Evolutionary conservation across 2,329 filamentous ascomycete genomes (phyloP).

Genomic region (Piedraia hortae): DNA sequence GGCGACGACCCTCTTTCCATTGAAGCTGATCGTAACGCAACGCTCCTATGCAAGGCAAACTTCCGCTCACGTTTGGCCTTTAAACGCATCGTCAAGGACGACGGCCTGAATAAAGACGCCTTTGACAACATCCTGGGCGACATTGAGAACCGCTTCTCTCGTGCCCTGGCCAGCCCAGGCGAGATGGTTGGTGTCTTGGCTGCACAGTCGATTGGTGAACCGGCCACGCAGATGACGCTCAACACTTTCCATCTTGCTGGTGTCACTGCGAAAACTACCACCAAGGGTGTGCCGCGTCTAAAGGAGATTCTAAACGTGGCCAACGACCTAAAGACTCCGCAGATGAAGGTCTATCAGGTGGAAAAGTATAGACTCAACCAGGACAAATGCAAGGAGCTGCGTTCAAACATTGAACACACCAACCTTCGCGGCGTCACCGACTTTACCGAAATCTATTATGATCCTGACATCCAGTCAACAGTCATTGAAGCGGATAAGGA

Average conservation of each 20-base stretch:
- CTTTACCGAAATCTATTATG: constrained; percentile 88
- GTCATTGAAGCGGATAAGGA: constrained; percentile 69
- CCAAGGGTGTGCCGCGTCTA: constrained; percentile 89
- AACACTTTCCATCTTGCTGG: constrained; percentile 99
- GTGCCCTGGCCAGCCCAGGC: constrained; percentile 64
- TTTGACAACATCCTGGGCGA: constrained; percentile 84
- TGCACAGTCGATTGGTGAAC: constrained; percentile 94
- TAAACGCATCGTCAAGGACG: constrained; percentile 68
- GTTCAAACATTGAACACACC: constrained; percentile 80
- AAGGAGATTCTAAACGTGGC: constrained; percentile 98
- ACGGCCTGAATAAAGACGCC: constrained; percentile 68
- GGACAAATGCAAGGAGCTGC: constrained; percentile 58
- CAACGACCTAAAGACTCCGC: constrained; percentile 92
- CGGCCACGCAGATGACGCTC: constrained; percentile 95
- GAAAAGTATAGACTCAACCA: constrained; percentile 33
- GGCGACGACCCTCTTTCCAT: constrained; percentile 55
- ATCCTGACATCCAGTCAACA: constrained; percentile 66
- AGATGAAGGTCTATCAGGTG: constrained; percentile 75
- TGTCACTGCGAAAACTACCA: constrained; percentile 99
- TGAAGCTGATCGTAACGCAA: constrained; percentile 73
- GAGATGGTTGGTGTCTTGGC: constrained; percentile 98
- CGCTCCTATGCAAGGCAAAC: constrained; percentile 74
- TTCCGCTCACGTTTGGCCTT: constrained; percentile 72
- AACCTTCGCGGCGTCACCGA: constrained; percentile 77
- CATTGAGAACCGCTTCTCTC: constrained; percentile 64